Percentiles rank a stretch among this genome's conserved stretches.
Evolutionary conservation across 345 rosid species (phyloP).

Genomic region (Atalantia buxifolia): DNA sequence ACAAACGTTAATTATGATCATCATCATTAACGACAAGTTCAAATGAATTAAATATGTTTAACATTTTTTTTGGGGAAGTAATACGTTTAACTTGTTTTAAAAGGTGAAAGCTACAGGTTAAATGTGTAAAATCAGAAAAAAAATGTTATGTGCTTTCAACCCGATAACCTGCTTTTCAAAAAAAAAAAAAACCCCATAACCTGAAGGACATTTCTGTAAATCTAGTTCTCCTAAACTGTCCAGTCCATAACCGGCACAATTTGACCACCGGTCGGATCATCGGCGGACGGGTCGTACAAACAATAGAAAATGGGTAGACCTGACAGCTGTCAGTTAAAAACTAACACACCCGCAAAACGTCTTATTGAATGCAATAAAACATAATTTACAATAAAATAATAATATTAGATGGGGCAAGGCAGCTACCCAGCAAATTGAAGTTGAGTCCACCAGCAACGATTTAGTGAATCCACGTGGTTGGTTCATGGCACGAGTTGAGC

Average conservation of each 20-base stretch:
- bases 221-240: neutral
- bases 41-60: too few species aligned
- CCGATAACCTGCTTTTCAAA: too few species aligned
- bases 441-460: neutral
- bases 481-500: neutral
- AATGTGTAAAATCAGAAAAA: too few species aligned
- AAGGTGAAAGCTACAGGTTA: too few species aligned
- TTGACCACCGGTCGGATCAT: neutral
- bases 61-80: too few species aligned
- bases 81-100: too few species aligned
- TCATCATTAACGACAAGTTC: too few species aligned
- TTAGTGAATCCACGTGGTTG: slow-evolving; percentile 16
- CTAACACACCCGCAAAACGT: too few species aligned
- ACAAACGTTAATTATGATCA: too few species aligned
- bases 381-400: neutral
- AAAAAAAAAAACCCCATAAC: too few species aligned
- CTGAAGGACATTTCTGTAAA: neutral
- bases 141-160: too few species aligned
- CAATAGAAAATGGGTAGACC: neutral
- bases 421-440: neutral
- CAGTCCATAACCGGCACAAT: neutral
- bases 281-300: neutral
- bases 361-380: too few species aligned
- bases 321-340: neutral
- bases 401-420: neutral